Evolutionary conservation across 2,329 filamentous ascomycete species (phyloP), one percentile per base, ranked within the genome.

Genomic region (Penicillium sp.): DNA sequence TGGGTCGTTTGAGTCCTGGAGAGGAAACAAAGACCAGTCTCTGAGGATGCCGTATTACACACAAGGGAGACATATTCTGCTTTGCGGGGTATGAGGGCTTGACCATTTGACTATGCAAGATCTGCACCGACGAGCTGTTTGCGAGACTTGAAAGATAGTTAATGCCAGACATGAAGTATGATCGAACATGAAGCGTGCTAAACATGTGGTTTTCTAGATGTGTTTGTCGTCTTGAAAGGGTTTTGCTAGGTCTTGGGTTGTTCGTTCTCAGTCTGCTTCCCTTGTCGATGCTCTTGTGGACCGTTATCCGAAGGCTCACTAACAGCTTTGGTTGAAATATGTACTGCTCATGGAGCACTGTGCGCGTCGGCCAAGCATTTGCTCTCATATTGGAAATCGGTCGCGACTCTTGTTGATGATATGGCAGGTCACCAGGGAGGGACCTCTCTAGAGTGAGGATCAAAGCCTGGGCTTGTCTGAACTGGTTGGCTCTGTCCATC

Each of bases 11-110:
- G 65, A 55, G 65, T 54, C 47, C 60, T 64, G 84, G 84, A 85
- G 88, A 86, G 89, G 87, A 92, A 79, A 88, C 88, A 96, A 96
- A 97, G 91, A 94, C 90, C 78, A 85, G 87, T 96, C 90, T 87
- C 80, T 73, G 88, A 89, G 86, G 89, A 87, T 84, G 87, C 83
- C 90, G 90, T 88, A 82, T 79, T 71, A 83, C 89, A 86, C 69
- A 91, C 87, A 66, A 81, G 89, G 92, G 85, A 87, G 83, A 84
- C 76, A 62, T 62, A 59, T 62, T 54, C 51, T 16, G 55, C 58
- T 55, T 28, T 52, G 55, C 56, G 58, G 66, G 59, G 59, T 59
- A 59, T 70, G 65, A 63, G 63, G 45, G 38, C 47, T 65, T 61
- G 68, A 68, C 64, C 66, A 62, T 64, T 63, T 61, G 53, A 59